phyloP scores from a whole-genome alignment of 139 green algal genomes.

The Auxenochlorella pyrenoidosa region DNA sequence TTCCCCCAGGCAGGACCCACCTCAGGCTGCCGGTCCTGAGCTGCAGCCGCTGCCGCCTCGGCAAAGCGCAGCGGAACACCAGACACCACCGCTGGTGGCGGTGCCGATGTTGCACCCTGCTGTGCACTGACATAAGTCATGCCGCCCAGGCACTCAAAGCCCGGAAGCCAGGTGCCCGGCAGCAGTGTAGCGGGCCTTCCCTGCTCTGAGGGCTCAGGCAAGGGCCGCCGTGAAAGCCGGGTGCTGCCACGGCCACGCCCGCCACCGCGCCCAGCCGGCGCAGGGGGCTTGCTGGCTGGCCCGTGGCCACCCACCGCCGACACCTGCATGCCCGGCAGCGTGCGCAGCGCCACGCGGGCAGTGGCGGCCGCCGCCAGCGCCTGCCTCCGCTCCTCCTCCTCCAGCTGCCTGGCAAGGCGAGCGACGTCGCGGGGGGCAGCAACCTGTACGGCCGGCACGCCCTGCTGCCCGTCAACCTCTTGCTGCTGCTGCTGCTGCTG shows the following conservation, averaged over 20 bases:
- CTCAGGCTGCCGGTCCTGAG: not conserved
- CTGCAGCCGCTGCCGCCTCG: not conserved
- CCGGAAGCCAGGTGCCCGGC: constrained; percentile 36
- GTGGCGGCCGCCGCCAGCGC: constrained; percentile 16
- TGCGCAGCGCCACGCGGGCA: not conserved
- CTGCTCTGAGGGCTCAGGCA: not conserved
- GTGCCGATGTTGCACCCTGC: not conserved
- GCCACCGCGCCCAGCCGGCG: not conserved
- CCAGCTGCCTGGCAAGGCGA: constrained; percentile 20
- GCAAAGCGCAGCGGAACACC: constrained; percentile 1
- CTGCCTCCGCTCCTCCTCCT: constrained; percentile 28
- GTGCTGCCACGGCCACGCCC: not conserved
- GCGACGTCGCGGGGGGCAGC: not conserved
- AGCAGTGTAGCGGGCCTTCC: not conserved
- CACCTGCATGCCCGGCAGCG: not conserved
- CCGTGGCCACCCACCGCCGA: not conserved
- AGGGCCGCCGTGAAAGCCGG: not conserved
- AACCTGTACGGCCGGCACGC: not conserved
- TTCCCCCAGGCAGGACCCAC: not conserved
- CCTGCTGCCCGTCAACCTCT: not conserved
- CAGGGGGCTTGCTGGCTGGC: not conserved
- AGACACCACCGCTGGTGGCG: not conserved
- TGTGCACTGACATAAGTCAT: constrained; percentile 14
- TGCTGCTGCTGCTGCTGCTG: not conserved
- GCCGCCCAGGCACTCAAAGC: constrained; percentile 5